These are phyloP conservation scores for Globisporangium megalacanthum DNA, from an alignment of 352 stramenopile species.

Conservation along the genomic window DNA sequence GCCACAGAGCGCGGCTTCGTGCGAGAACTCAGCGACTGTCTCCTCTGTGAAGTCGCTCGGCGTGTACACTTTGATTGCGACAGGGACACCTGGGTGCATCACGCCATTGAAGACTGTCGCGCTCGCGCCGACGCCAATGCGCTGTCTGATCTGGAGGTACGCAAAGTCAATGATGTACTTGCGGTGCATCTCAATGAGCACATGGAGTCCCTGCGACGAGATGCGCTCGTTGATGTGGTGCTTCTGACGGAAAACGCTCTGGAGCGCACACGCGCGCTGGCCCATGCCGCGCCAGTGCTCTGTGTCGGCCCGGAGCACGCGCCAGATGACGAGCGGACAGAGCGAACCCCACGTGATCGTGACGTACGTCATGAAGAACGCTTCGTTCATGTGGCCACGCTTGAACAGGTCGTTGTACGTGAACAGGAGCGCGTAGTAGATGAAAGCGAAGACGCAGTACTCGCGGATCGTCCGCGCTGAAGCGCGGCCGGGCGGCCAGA, in stretches of 20 bases:
- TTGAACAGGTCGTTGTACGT: constrained; percentile 15
- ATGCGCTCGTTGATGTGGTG: constrained; percentile 30
- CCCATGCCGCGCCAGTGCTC: constrained; percentile 69
- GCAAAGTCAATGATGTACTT: constrained; percentile 56
- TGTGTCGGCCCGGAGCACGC: constrained; percentile 71
- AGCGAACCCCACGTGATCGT: constrained; percentile 18
- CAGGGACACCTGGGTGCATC: constrained; percentile 20
- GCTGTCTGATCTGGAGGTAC: constrained; percentile 30
- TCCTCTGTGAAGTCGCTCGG: constrained; percentile 37
- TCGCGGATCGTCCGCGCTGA: constrained; percentile 16
- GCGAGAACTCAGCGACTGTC: constrained; percentile 36
- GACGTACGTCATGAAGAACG: constrained; percentile 14
- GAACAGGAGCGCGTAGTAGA: background rate
- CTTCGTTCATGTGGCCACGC: constrained; percentile 12
- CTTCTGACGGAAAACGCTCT: constrained; percentile 21
- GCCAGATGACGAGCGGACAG: constrained; percentile 54
- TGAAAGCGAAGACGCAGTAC: constrained; percentile 18
- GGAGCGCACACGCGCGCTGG: constrained; percentile 36
- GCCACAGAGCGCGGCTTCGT: constrained; percentile 38
- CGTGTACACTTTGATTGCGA: constrained; percentile 61
- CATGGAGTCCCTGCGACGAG: constrained; percentile 37
- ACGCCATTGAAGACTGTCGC: constrained; percentile 42
- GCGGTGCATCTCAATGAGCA: constrained; percentile 42
- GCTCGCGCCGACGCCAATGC: constrained; percentile 33
- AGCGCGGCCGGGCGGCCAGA: constrained; percentile 2